Percentiles rank a stretch among this genome's conserved stretches.
Conservation (phyloP, 495 filamentous ascomycete genomes). For the Delitschia confertaspora region DNA sequence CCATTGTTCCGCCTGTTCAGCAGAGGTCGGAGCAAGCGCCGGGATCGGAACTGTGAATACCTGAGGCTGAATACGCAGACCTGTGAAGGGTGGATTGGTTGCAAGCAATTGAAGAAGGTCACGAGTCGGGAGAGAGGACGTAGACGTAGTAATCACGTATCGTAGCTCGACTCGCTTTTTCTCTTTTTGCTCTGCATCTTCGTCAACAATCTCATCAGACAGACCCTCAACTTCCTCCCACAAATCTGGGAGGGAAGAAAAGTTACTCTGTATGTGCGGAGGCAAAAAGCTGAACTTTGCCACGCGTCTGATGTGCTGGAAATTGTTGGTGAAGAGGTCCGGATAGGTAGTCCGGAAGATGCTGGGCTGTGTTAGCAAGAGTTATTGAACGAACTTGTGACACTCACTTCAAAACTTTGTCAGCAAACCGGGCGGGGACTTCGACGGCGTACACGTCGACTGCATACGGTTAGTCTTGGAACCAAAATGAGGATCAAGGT, state of each 20-base stretch:
- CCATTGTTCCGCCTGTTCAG: conserved; percentile 68
- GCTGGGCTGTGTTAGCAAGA: conserved; percentile 29
- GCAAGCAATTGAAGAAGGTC: conserved; percentile 34
- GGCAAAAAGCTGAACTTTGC: conserved; percentile 65
- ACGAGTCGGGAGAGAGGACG: conserved; percentile 10
- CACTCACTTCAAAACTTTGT: conserved; percentile 20
- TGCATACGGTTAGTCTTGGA: not conserved
- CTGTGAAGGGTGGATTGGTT: conserved; percentile 32
- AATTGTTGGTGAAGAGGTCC: conserved; percentile 49
- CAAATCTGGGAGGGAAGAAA: conserved; percentile 1
- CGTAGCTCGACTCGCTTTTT: conserved; percentile 11
- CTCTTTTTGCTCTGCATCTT: conserved; percentile 2
- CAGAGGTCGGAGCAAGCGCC: conserved; percentile 61
- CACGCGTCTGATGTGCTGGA: conserved; percentile 75
- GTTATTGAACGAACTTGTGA: not conserved
- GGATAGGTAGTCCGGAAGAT: conserved; percentile 43
- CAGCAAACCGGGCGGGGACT: conserved; percentile 13
- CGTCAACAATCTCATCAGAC: conserved; percentile 4
- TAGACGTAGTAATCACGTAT: conserved; percentile 40
- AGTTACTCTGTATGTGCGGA: conserved; percentile 34
- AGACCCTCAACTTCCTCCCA: conserved; percentile 3
- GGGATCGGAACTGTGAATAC: conserved; percentile 57
- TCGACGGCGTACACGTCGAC: conserved; percentile 24
- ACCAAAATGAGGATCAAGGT: not conserved
- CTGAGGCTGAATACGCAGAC: conserved; percentile 37